Evolutionary conservation across 495 filamentous ascomycete species (phyloP).

Genomic region (Hypoxylon rickii): DNA sequence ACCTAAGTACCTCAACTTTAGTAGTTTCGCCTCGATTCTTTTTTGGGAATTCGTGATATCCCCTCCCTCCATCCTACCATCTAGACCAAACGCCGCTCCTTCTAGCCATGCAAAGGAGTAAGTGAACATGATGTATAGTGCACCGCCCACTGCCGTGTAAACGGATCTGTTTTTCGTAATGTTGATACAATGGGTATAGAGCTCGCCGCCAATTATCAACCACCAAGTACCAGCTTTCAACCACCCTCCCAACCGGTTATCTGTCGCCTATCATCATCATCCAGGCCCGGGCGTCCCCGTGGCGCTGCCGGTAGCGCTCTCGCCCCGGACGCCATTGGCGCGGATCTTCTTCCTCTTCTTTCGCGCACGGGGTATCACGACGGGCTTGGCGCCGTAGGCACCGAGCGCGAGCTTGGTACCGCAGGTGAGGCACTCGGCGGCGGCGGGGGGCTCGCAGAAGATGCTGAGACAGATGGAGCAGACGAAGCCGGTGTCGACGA

Average conservation of each 20-base stretch:
- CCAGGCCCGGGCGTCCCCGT: slow-evolving; percentile 43
- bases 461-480: slow-evolving; percentile 94
- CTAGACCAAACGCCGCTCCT: slow-evolving; percentile 1
- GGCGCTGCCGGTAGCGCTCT: slow-evolving; percentile 49
- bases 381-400: slow-evolving; percentile 74
- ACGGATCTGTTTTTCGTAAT: neutral
- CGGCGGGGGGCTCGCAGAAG: slow-evolving; percentile 53
- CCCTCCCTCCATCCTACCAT: too few relatives aligned
- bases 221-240: too few relatives aligned
- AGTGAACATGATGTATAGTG: slow-evolving; percentile 7
- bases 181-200: neutral
- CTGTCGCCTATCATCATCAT: neutral
- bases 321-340: slow-evolving; percentile 37
- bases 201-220: neutral
- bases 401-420: slow-evolving; percentile 79
- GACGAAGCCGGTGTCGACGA: slow-evolving; percentile 91
- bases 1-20: too few relatives aligned
- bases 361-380: slow-evolving; percentile 67
- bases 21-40: too few relatives aligned
- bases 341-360: slow-evolving; percentile 68
- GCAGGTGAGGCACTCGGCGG: slow-evolving; percentile 85
- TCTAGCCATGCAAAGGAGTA: slow-evolving; percentile 9
- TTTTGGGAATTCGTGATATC: slow-evolving; percentile 6
- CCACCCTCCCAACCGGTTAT: neutral
- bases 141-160: neutral